phyloP scores from a whole-genome alignment of 208 protist genomes.

The Acanthamoeba lenticulata region DNA sequence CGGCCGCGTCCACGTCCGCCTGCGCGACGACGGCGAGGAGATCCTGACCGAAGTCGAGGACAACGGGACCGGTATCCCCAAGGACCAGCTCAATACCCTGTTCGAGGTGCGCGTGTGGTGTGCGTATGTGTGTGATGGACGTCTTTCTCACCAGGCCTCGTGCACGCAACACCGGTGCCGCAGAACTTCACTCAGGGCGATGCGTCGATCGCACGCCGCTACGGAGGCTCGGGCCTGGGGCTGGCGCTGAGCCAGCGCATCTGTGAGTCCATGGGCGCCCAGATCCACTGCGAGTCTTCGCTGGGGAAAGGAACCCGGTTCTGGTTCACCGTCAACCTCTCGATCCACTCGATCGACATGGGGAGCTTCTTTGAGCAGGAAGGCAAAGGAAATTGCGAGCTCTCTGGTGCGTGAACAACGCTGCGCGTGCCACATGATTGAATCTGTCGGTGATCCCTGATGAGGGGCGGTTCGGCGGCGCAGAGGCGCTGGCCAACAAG shows the following conservation, averaged over 20 bases:
- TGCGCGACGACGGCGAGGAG: not conserved
- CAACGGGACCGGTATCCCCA: slow-evolving; percentile 75
- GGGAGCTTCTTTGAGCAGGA: not conserved
- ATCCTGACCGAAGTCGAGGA: slow-evolving; percentile 66
- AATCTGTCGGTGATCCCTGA: no score
- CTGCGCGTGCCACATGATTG: no score
- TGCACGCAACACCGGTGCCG: not conserved
- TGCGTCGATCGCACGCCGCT: not conserved
- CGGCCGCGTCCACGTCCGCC: not conserved
- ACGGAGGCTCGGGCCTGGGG: slow-evolving; percentile 42
- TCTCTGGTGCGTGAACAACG: not conserved
- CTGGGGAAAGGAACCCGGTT: slow-evolving; percentile 47
- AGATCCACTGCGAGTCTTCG: not conserved
- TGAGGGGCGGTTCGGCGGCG: not conserved
- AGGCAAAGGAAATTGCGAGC: not conserved
- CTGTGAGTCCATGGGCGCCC: slow-evolving; percentile 31
- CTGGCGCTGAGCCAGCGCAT: not conserved
- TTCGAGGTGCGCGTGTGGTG: slow-evolving; percentile 56
- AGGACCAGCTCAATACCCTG: slow-evolving; percentile 43
- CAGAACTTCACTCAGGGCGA: slow-evolving; percentile 48
- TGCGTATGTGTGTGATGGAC: no score
- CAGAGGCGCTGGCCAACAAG: not conserved
- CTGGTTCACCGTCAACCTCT: not conserved
- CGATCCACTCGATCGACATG: not conserved
- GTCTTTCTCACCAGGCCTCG: not conserved